Evolutionary conservation across 108 stramenopile genomes (phyloP).

Genomic region (Pseudonitzschia multiseries): DNA sequence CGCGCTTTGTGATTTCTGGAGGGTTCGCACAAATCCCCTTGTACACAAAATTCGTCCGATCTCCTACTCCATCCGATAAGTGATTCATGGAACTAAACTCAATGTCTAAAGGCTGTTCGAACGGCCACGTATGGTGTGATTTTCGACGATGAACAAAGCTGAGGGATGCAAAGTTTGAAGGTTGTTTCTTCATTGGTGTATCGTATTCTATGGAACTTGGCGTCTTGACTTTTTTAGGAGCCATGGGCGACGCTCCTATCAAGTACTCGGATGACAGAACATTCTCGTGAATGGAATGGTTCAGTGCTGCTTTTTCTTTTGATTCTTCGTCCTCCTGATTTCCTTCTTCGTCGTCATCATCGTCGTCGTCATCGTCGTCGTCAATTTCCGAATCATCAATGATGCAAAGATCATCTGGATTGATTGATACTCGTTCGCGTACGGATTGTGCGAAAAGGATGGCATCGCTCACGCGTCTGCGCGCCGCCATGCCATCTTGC

Average conservation of each 20-base stretch:
- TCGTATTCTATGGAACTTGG: not conserved
- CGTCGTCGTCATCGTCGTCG: constrained; percentile 39
- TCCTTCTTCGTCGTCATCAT: constrained; percentile 17
- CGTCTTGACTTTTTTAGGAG: constrained; percentile 3
- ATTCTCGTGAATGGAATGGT: not conserved
- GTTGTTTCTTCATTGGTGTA: constrained; percentile 3
- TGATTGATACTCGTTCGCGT: constrained; percentile 51
- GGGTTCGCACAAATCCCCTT: constrained; percentile 74
- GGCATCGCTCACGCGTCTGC: constrained; percentile 56
- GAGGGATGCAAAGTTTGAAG: not conserved
- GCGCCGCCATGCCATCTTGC: constrained; percentile 41
- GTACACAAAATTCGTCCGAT: constrained; percentile 43
- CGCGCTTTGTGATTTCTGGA: constrained; percentile 74
- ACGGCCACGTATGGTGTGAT: constrained; percentile 25
- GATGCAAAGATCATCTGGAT: constrained; percentile 56
- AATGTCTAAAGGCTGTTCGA: constrained; percentile 18
- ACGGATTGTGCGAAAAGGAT: constrained; percentile 75
- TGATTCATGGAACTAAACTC: constrained; percentile 24
- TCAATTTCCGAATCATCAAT: constrained; percentile 59
- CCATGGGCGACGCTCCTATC: not conserved
- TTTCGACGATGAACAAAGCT: constrained; percentile 20
- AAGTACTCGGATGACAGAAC: not conserved
- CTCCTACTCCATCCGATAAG: constrained; percentile 17
- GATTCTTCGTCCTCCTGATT: not conserved
- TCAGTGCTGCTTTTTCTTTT: constrained; percentile 1